phyloP scores from a whole-genome alignment of 208 protist species.

The Wallacemonas collosoma region DNA sequence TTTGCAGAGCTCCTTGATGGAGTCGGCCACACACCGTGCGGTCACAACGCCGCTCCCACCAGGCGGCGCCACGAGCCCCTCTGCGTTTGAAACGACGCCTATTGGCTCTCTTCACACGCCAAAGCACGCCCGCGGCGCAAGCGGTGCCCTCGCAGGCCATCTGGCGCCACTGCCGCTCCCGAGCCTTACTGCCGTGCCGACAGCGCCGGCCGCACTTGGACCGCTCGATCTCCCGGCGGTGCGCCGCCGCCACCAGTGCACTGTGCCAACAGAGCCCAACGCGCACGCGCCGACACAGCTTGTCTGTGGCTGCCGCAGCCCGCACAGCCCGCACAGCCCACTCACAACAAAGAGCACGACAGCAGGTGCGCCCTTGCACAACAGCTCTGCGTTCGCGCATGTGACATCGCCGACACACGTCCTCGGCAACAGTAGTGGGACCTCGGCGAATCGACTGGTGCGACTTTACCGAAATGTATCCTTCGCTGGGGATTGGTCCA shows the following conservation, averaged over 20 bases:
- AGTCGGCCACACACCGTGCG: neutral
- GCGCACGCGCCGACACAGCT: neutral
- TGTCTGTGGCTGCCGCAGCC: neutral
- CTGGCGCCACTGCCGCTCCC: no score
- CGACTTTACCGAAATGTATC: neutral
- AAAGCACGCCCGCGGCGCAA: neutral
- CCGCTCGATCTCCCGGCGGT: neutral
- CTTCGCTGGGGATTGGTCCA: neutral
- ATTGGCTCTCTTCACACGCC: neutral
- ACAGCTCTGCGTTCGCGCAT: neutral
- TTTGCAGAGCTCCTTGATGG: conserved; percentile 13
- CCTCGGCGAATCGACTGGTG: neutral
- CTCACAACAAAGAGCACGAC: no score
- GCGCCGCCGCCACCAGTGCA: neutral
- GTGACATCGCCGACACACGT: neutral
- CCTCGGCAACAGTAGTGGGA: neutral
- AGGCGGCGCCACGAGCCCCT: neutral
- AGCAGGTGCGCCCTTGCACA: neutral
- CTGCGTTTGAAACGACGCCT: neutral
- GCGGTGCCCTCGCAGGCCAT: neutral
- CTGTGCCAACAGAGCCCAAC: neutral
- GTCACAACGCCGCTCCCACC: no score
- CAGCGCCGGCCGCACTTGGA: neutral
- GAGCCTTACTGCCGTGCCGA: neutral
- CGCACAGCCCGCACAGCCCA: neutral